phyloP scores from a whole-genome alignment of 2,329 filamentous ascomycete species.

The Cryoendolithus antarcticus region DNA sequence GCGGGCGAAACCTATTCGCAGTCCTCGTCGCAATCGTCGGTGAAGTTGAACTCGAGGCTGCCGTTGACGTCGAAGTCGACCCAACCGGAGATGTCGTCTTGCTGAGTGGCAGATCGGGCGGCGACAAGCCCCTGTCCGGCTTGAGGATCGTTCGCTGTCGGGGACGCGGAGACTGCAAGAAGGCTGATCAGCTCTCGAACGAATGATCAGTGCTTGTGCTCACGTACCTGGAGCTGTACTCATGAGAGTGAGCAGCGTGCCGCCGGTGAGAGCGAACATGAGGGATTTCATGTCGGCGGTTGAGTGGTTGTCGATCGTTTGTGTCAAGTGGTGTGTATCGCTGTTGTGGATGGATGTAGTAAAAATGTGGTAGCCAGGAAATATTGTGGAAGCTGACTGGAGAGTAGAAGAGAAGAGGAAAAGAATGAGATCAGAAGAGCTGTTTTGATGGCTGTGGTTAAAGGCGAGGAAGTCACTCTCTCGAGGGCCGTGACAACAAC shows the following conservation, averaged over 20 bases:
- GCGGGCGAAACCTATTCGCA: neutral
- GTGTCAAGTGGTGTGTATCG: slow-evolving; percentile 4
- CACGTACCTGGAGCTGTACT: neutral
- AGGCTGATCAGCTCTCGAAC: no score
- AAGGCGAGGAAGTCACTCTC: slow-evolving; percentile 1
- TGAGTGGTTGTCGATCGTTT: neutral
- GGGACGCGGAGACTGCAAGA: neutral
- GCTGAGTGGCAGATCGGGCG: neutral
- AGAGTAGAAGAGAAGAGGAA: slow-evolving; percentile 1
- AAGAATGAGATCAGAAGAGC: neutral
- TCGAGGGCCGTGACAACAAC: neutral
- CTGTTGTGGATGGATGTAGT: slow-evolving; percentile 1
- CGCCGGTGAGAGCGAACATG: neutral
- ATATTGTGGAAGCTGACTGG: neutral
- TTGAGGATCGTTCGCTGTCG: neutral
- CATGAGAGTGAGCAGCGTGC: neutral
- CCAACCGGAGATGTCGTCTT: neutral
- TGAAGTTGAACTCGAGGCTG: neutral
- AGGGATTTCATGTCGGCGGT: slow-evolving; percentile 3
- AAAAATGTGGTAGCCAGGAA: neutral
- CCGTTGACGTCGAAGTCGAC: neutral
- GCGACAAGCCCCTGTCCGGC: neutral
- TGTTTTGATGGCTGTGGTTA: slow-evolving; percentile 1
- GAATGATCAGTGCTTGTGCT: no score
- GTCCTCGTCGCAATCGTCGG: slow-evolving; percentile 1